Evolutionary conservation across 2,329 filamentous ascomycete species (phyloP), one percentile per base, ranked within the genome.

Genomic region (Penicillium sp.): DNA sequence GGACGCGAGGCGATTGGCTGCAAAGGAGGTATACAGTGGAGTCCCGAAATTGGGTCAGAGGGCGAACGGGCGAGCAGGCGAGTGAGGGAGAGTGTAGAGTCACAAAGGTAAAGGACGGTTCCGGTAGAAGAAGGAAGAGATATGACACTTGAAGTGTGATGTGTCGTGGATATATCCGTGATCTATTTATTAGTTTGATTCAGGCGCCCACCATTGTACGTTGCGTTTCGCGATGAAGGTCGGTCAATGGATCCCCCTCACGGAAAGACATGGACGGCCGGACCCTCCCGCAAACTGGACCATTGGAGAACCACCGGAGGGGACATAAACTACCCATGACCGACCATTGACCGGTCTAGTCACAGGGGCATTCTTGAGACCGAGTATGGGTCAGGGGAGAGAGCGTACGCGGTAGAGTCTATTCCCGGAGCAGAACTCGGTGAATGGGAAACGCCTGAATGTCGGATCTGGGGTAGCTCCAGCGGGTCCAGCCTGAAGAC

Each of bases 371-470:
- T 36, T 37, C 32, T 43, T 32, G 32, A 43, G 18, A 40, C 26
- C 18, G 12, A 18, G 3, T 18, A 4, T 5, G 18, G 3, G 29
- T 26, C 26, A 18, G 25, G 36, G 37, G 40, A 41, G 37, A 39
- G 26, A 26, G 29, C 46, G 33, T 51, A 56, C 47, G 52, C 55
- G 36, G 52, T 56, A 56, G 32, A 26, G 27, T 13, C 37, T 43
- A 37, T 51, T 53, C 48, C 50, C 43, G n/a, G 45, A 26, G 28
- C 11, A 38, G 13, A 24, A n/a, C 27, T 32, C 43, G 43, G 43
- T 45, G 43, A 45, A 35, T 6, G 36, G 25, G 7, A 11, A 32
- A 32, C 29, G 29, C 8, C 29, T 32, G 29, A 32, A 32, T 11
- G 11, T 32, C 29, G 24, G 33, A 42, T 28, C 28, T 43, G 46